These are phyloP conservation scores for Epichloe baconii DNA, from an alignment of 2,329 filamentous ascomycete species.

Conservation along the genomic window DNA sequence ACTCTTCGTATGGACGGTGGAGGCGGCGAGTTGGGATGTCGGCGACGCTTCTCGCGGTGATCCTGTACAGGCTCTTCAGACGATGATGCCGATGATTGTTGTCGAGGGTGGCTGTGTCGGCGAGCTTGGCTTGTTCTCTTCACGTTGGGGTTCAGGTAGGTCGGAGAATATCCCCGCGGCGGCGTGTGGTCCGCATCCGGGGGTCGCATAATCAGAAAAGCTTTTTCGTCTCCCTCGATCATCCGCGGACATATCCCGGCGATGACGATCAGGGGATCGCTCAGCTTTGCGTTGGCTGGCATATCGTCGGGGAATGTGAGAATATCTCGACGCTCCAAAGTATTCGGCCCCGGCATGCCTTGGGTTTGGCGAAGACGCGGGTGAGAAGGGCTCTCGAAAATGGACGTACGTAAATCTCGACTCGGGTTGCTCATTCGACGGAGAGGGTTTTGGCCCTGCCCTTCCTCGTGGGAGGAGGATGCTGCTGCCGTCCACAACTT, in stretches of 20 bases:
- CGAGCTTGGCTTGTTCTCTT: slow-evolving; percentile 22
- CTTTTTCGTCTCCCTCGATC: slow-evolving; percentile 33
- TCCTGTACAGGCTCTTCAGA: slow-evolving; percentile 24
- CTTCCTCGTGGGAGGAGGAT: slow-evolving; percentile 7
- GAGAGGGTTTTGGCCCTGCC: slow-evolving; percentile 8
- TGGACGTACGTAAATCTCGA: slow-evolving; percentile 26
- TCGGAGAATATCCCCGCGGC: slow-evolving; percentile 14
- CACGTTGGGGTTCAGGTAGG: slow-evolving; percentile 23
- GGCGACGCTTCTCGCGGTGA: slow-evolving; percentile 11
- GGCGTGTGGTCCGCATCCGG: slow-evolving; percentile 16
- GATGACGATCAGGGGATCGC: slow-evolving; percentile 22
- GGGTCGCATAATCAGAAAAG: slow-evolving; percentile 36
- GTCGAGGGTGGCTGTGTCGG: slow-evolving; percentile 37
- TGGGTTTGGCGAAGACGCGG: slow-evolving; percentile 13
- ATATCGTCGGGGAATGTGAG: slow-evolving; percentile 27
- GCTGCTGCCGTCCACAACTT: slow-evolving; percentile 51
- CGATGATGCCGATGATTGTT: slow-evolving; percentile 28
- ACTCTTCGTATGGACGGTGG: slow-evolving; percentile 22
- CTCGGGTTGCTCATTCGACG: slow-evolving; percentile 19
- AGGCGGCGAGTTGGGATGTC: slow-evolving; percentile 15
- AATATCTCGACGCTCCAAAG: slow-evolving; percentile 24
- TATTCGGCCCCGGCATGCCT: slow-evolving; percentile 20
- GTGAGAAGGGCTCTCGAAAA: slow-evolving; percentile 18
- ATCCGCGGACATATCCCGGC: slow-evolving; percentile 26
- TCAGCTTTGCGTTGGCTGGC: slow-evolving; percentile 18